These are phyloP conservation scores for Sisymbrium altissimum DNA, from an alignment of 345 rosid genomes.

Conservation along the genomic window DNA sequence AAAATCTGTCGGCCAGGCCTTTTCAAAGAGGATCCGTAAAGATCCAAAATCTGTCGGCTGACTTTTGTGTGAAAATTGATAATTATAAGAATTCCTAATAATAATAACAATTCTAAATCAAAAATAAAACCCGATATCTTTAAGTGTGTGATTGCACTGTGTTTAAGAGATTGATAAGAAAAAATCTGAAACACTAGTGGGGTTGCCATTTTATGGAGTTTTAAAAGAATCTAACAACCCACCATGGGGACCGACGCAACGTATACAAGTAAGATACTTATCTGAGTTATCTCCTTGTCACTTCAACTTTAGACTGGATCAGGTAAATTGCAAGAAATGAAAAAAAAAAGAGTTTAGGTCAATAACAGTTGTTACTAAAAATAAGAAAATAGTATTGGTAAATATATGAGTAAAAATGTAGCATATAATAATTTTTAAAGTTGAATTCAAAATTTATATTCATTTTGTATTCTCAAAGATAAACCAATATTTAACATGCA, in stretches of 20 bases:
- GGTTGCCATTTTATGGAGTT: neutral
- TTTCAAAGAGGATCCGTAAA: neutral
- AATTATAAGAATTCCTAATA: neutral
- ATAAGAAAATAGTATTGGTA: too few species aligned
- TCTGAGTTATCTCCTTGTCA: neutral
- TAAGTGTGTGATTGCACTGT: neutral
- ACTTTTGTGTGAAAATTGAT: neutral
- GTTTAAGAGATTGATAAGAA: neutral
- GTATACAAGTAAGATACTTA: neutral
- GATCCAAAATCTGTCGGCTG: neutral
- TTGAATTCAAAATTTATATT: too few species aligned
- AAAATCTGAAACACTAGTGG: neutral
- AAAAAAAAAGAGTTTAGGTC: too few species aligned
- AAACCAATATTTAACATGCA: too few species aligned
- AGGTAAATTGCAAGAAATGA: too few species aligned
- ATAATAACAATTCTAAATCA: neutral
- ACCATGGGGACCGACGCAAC: neutral
- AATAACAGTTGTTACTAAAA: too few species aligned
- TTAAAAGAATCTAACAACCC: neutral
- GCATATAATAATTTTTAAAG: too few species aligned
- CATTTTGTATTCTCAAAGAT: too few species aligned
- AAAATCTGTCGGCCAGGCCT: conserved; percentile 1
- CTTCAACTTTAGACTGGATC: too few species aligned
- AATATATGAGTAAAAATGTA: too few species aligned
- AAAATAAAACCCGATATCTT: neutral